Evolutionary conservation across 352 stramenopile species (phyloP).

Genomic region (Plasmopara halstedii): DNA sequence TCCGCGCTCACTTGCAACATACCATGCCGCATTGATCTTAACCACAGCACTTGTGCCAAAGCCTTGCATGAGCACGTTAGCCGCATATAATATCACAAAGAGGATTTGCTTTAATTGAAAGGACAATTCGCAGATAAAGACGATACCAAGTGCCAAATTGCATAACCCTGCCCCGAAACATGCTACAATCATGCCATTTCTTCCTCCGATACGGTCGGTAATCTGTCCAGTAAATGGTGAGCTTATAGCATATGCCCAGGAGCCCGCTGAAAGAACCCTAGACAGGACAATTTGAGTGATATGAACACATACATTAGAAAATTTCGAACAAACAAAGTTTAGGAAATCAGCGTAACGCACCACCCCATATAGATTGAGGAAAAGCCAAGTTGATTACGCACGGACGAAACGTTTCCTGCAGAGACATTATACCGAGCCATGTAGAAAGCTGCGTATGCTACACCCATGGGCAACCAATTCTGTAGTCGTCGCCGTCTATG

Average conservation of each 20-base stretch:
- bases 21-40: slow-evolving; percentile 81
- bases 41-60: slow-evolving; percentile 78
- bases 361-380: slow-evolving; percentile 70
- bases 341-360: slow-evolving; percentile 20
- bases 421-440: slow-evolving; percentile 72
- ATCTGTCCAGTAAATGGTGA: slow-evolving; percentile 62
- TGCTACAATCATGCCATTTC: slow-evolving; percentile 63
- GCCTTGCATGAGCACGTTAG: slow-evolving; percentile 62
- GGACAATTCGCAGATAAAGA: slow-evolving; percentile 42
- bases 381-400: slow-evolving; percentile 46
- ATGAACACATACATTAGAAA: too few species aligned
- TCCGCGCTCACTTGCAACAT: slow-evolving; percentile 47
- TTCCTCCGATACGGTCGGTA: slow-evolving; percentile 61
- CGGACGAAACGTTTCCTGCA: slow-evolving; percentile 52
- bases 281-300: not conserved
- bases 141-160: slow-evolving; percentile 46
- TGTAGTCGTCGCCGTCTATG: slow-evolving; percentile 51
- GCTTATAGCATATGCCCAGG: slow-evolving; percentile 62
- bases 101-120: slow-evolving; percentile 24
- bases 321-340: not conserved
- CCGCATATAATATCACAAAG: slow-evolving; percentile 55
- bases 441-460: slow-evolving; percentile 72
- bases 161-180: slow-evolving; percentile 54
- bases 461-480: slow-evolving; percentile 73
- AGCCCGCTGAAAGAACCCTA: slow-evolving; percentile 61